Conservation (phyloP, 73 alveolate genomes). For the Paramecium octaurelia region DNA sequence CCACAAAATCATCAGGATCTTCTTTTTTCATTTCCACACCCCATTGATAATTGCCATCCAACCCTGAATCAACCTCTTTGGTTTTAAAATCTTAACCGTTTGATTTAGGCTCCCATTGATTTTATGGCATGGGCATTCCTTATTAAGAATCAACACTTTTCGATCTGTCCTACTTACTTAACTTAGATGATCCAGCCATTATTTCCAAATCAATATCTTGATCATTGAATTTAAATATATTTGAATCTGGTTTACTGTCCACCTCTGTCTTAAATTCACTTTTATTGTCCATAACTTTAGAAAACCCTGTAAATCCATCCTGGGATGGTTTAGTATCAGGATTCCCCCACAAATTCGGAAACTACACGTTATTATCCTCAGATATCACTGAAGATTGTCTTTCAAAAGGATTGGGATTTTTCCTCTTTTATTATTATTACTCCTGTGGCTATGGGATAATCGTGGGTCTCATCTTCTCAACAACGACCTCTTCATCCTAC, state of each 20-base stretch:
- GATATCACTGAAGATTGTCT: not conserved
- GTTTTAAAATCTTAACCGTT: not conserved
- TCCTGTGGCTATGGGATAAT: not conserved
- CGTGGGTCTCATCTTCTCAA: not conserved
- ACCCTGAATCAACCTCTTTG: not conserved
- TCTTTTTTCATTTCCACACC: not conserved
- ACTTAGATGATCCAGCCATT: not conserved
- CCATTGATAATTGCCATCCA: not conserved
- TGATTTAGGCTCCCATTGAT: not conserved
- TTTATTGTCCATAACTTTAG: not conserved
- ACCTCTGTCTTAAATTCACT: slow-evolving; percentile 29
- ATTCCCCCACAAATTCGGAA: not conserved
- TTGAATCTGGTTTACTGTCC: slow-evolving; percentile 23
- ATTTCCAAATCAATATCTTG: not conserved
- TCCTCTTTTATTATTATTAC: not conserved
- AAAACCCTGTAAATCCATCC: not conserved
- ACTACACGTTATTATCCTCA: not conserved
- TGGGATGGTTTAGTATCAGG: not conserved
- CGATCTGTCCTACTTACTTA: not conserved
- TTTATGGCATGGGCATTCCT: not conserved
- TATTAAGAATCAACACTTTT: not conserved
- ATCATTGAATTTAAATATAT: not conserved
- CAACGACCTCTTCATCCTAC: not conserved
- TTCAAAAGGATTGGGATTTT: not conserved
- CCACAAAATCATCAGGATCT: not conserved